phyloP scores from a whole-genome alignment of 2,329 filamentous ascomycete genomes.

The Sclerotinia glacialis region DNA sequence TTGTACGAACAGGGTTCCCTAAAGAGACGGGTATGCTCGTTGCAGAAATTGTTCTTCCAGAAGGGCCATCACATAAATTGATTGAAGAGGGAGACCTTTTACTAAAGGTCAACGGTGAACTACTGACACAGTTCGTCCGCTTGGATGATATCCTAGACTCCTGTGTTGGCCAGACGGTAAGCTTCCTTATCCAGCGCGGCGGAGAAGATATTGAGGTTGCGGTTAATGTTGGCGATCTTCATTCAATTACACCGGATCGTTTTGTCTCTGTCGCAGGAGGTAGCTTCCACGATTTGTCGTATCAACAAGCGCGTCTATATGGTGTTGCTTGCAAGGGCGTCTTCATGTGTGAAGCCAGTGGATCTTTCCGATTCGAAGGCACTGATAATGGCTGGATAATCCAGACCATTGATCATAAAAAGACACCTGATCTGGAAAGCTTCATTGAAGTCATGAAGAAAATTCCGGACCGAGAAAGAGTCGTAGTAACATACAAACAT shows the following conservation, averaged over 20 bases:
- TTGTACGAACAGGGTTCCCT: constrained; percentile 78
- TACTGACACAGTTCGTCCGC: constrained; percentile 88
- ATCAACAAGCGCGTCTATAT: constrained; percentile 95
- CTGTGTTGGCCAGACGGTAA: constrained; percentile 75
- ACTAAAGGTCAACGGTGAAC: constrained; percentile 87
- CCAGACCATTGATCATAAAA: constrained; percentile 87
- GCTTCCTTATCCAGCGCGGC: constrained; percentile 80
- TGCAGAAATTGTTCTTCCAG: constrained; percentile 88
- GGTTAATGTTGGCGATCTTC: constrained; percentile 81
- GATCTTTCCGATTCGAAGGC: constrained; percentile 91
- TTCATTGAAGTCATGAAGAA: constrained; percentile 89
- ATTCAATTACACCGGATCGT: constrained; percentile 90
- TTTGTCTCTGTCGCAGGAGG: constrained; percentile 93
- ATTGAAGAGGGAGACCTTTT: constrained; percentile 93
- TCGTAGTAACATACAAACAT: constrained; percentile 95
- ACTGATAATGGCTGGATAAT: constrained; percentile 91
- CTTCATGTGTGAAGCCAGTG: constrained; percentile 90
- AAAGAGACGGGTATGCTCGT: constrained; percentile 96
- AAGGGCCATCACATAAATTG: constrained; percentile 82
- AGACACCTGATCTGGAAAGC: constrained; percentile 79
- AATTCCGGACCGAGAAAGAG: constrained; percentile 77
- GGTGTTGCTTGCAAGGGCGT: constrained; percentile 90
- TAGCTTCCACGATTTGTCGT: constrained; percentile 94
- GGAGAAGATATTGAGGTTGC: constrained; percentile 80
- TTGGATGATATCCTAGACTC: constrained; percentile 91